Percentiles rank a stretch among this genome's conserved stretches.
Evolutionary conservation across 2,329 filamentous ascomycete genomes (phyloP).

Genomic region (Tolypocladium tundrense): DNA sequence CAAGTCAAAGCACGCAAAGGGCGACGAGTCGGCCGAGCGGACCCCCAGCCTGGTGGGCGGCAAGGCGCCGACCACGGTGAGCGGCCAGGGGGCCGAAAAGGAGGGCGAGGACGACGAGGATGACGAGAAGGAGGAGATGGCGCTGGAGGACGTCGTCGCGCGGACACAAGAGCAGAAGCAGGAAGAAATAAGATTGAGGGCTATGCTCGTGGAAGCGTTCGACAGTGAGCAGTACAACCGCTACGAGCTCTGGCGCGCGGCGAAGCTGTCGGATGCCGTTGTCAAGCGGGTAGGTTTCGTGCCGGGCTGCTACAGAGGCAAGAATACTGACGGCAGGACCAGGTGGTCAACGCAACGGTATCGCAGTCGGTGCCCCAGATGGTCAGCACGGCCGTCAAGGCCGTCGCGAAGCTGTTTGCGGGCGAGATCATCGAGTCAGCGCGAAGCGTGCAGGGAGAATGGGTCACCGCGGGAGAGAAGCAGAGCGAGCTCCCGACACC

Average conservation of each 20-base stretch:
- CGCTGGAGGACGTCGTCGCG: slow-evolving; percentile 47
- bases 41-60: slow-evolving; percentile 33
- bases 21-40: slow-evolving; percentile 28
- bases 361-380: slow-evolving; percentile 67
- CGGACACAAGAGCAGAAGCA: slow-evolving; percentile 59
- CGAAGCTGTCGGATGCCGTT: slow-evolving; percentile 57
- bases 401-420: slow-evolving; percentile 67
- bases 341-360: slow-evolving; percentile 71
- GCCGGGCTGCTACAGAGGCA: not conserved
- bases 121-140: slow-evolving; percentile 44
- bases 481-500: slow-evolving; percentile 42
- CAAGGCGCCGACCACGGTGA: slow-evolving; percentile 30
- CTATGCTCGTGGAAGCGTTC: slow-evolving; percentile 55
- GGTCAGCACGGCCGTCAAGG: slow-evolving; percentile 65
- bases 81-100: slow-evolving; percentile 34
- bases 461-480: slow-evolving; percentile 50
- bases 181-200: slow-evolving; percentile 45
- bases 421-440: slow-evolving; percentile 67
- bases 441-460: slow-evolving; percentile 60
- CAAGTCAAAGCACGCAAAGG: slow-evolving; percentile 48
- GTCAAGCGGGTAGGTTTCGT: slow-evolving; percentile 50
- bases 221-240: slow-evolving; percentile 56
- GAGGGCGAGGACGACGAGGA: slow-evolving; percentile 46
- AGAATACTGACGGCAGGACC: not conserved
- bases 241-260: slow-evolving; percentile 61